phyloP scores from a whole-genome alignment of 495 filamentous ascomycete species.

The Melanomma pulvis-pyrius region DNA sequence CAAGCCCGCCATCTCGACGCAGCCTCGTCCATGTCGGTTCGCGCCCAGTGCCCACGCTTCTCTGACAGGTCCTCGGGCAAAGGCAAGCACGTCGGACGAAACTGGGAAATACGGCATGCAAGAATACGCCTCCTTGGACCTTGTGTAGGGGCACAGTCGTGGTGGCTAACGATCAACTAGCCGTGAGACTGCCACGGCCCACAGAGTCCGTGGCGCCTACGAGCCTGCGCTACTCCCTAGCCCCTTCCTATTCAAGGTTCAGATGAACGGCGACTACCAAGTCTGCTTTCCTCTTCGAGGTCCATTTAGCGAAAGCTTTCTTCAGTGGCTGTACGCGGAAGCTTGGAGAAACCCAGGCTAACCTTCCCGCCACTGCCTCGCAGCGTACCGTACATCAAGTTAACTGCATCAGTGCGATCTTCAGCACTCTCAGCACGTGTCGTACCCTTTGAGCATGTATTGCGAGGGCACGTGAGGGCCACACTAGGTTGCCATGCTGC shows the following conservation, averaged over 20 bases:
- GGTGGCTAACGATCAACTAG: background rate
- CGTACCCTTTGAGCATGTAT: background rate
- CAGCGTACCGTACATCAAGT: background rate
- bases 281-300: background rate
- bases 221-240: background rate
- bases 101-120: background rate
- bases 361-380: background rate
- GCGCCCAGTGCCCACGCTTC: background rate
- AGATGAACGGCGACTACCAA: constrained; percentile 10
- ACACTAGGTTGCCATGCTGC: background rate
- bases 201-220: background rate
- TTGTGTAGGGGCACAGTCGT: background rate
- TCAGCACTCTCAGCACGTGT: background rate
- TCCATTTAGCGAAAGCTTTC: background rate
- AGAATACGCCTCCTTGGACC: background rate
- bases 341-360: background rate
- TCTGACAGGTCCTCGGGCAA: background rate
- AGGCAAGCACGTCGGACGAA: background rate
- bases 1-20: background rate
- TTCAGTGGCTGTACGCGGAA: background rate
- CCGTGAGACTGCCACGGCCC: background rate
- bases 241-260: background rate
- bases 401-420: background rate
- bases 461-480: background rate
- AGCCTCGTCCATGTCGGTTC: background rate